Conservation (phyloP, 2,329 filamentous ascomycete genomes). For the Bipolaris victoriae region DNA sequence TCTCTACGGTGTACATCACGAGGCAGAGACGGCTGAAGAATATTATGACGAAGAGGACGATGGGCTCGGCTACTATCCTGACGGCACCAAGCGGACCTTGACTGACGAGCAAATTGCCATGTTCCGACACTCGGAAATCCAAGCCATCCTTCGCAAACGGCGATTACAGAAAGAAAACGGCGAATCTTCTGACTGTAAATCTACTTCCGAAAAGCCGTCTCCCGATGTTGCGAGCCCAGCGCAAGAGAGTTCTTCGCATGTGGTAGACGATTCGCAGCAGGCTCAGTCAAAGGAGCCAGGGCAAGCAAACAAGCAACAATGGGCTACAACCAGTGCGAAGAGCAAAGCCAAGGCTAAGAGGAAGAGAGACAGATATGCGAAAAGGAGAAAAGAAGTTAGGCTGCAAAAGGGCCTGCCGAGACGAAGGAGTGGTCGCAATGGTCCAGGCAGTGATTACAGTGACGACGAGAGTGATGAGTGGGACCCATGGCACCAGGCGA, state of each 20-base stretch:
- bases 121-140: conserved; percentile 87
- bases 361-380: conserved; percentile 33
- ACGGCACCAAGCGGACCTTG: conserved; percentile 85
- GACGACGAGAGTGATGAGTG: conserved; percentile 48
- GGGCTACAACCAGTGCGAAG: conserved; percentile 34
- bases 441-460: conserved; percentile 25
- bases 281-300: conserved; percentile 22
- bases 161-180: conserved; percentile 31
- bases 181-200: conserved; percentile 20
- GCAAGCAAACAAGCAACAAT: conserved; percentile 33
- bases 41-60: conserved; percentile 62
- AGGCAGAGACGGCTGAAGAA: conserved; percentile 33
- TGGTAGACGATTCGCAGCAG: conserved; percentile 15
- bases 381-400: conserved; percentile 32
- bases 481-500: conserved; percentile 54
- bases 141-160: conserved; percentile 63
- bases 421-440: conserved; percentile 13
- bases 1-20: conserved; percentile 38
- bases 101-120: conserved; percentile 91
- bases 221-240: not conserved
- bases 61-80: conserved; percentile 80
- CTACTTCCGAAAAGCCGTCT: not conserved
- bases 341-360: conserved; percentile 35
- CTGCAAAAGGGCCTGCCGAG: conserved; percentile 20
- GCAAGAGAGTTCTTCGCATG: conserved; percentile 1